Conservation (phyloP, 2,329 filamentous ascomycete species). For the Aspergillus sojae region DNA sequence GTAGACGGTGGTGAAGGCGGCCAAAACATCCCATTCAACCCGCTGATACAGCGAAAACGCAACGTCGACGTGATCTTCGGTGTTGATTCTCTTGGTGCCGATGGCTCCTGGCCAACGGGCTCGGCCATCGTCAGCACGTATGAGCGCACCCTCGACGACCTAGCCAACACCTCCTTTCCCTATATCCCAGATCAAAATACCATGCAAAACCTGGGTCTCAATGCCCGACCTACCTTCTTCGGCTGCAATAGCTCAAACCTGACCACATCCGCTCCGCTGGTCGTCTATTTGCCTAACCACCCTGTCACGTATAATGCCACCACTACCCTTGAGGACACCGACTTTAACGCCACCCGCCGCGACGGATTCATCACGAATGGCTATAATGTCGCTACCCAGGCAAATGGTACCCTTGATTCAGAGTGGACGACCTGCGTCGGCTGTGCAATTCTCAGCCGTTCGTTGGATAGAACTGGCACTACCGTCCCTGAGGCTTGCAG, state of each 20-base stretch:
- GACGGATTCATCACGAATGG: conserved; percentile 82
- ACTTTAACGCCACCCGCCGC: conserved; percentile 43
- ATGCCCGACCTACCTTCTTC: conserved; percentile 73
- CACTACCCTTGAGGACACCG: too few species aligned
- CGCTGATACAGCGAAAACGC: conserved; percentile 69
- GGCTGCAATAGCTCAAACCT: conserved; percentile 70
- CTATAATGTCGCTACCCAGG: conserved; percentile 76
- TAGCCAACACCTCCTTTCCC: conserved; percentile 66
- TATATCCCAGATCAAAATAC: conserved; percentile 70
- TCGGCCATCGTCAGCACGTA: conserved; percentile 72
- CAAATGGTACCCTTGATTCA: conserved; percentile 71
- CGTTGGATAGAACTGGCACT: conserved; percentile 68
- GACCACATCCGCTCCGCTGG: conserved; percentile 60
- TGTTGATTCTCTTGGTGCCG: conserved; percentile 73
- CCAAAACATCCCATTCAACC: conserved; percentile 76
- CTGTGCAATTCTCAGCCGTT: conserved; percentile 77
- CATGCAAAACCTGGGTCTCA: conserved; percentile 73
- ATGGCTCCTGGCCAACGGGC: conserved; percentile 73
- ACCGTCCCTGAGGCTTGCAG: conserved; percentile 68
- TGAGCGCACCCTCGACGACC: conserved; percentile 57
- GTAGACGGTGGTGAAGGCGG: conserved; percentile 74
- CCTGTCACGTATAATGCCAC: conserved; percentile 12
- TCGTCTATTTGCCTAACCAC: conserved; percentile 82
- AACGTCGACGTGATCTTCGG: conserved; percentile 76
- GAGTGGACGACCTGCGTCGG: conserved; percentile 80